A percentile compares a stretch with the other conserved stretches of the same genome.
Evolutionary conservation across 495 filamentous ascomycete genomes (phyloP).

Genomic region (Aspergillus incahuasiensis): DNA sequence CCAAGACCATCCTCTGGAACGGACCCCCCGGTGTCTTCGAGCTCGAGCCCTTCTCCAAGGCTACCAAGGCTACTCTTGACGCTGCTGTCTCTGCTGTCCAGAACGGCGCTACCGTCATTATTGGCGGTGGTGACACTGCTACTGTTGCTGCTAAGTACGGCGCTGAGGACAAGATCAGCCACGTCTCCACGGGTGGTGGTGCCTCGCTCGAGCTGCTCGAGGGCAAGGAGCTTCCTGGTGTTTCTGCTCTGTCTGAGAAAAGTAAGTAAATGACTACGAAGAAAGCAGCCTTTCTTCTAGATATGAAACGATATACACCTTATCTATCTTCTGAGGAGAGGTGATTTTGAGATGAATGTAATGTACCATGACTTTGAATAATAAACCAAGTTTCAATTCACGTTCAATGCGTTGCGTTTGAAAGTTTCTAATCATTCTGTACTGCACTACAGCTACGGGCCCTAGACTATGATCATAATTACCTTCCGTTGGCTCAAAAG

Average conservation of each 20-base stretch:
- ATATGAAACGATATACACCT: neutral
- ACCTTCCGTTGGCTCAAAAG: too few relatives aligned
- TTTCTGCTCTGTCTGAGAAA: constrained; percentile 70
- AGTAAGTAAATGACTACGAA: constrained; percentile 58
- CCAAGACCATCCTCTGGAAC: constrained; percentile 99
- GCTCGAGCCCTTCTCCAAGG: constrained; percentile 86
- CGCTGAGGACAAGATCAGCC: constrained; percentile 92
- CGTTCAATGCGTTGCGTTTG: neutral
- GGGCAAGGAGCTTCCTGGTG: constrained; percentile 95
- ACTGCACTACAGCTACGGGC: constrained; percentile 22
- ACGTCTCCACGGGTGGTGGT: constrained; percentile 96
- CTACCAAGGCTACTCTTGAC: constrained; percentile 85
- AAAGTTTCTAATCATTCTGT: constrained; percentile 16
- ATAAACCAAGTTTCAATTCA: constrained; percentile 28
- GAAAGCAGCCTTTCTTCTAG: neutral
- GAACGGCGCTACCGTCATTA: constrained; percentile 88
- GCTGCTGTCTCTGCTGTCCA: constrained; percentile 74
- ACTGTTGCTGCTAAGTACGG: constrained; percentile 97
- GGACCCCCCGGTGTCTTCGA: constrained; percentile 96
- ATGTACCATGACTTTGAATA: constrained; percentile 44
- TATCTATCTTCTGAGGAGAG: neutral
- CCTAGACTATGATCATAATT: constrained; percentile 20
- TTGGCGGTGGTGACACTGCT: constrained; percentile 96
- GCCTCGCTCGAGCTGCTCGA: constrained; percentile 94
- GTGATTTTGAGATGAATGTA: constrained; percentile 21